A percentile compares a stretch with the other conserved stretches of the same genome.
Conservation (phyloP, 345 rosid genomes). For the Eucalyptus caleyi region DNA sequence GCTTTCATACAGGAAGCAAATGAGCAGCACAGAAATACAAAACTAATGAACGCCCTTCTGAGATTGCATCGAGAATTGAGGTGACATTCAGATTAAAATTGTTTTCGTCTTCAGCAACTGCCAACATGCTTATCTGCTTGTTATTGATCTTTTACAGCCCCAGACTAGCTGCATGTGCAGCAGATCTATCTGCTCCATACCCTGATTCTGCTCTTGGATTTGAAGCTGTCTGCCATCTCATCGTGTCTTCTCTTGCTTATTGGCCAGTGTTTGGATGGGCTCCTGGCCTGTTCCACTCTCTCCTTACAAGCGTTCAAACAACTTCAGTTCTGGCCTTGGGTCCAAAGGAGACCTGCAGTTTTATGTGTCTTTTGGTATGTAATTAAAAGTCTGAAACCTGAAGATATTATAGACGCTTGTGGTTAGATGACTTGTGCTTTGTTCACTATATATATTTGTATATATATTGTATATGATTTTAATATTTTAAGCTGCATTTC, state of each 20-base stretch:
- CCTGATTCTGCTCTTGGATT: constrained; percentile 91
- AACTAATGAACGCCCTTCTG: constrained; percentile 76
- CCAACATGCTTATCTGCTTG: neutral
- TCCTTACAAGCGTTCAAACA: constrained; percentile 65
- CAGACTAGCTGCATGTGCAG: constrained; percentile 91
- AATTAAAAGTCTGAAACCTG: neutral
- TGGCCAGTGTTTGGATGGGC: constrained; percentile 97
- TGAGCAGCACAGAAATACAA: constrained; percentile 90
- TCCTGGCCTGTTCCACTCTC: constrained; percentile 88
- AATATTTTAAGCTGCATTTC: neutral
- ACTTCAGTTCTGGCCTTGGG: constrained; percentile 69
- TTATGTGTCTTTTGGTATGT: constrained; percentile 86
- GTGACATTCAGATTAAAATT: constrained; percentile 12
- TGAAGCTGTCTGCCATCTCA: constrained; percentile 91
- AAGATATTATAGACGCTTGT: neutral
- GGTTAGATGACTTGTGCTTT: neutral
- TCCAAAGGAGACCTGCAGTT: constrained; percentile 95
- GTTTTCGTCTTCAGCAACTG: neutral
- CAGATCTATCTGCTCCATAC: constrained; percentile 77
- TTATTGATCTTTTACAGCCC: constrained; percentile 56
- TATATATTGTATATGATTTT: neutral
- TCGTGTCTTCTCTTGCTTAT: constrained; percentile 82
- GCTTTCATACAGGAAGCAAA: constrained; percentile 51
- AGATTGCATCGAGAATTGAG: constrained; percentile 91
- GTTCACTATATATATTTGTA: neutral